Evolutionary conservation across 768 basidiomycete species (phyloP).

Genomic region (Omphalotus guepiniiformis): DNA sequence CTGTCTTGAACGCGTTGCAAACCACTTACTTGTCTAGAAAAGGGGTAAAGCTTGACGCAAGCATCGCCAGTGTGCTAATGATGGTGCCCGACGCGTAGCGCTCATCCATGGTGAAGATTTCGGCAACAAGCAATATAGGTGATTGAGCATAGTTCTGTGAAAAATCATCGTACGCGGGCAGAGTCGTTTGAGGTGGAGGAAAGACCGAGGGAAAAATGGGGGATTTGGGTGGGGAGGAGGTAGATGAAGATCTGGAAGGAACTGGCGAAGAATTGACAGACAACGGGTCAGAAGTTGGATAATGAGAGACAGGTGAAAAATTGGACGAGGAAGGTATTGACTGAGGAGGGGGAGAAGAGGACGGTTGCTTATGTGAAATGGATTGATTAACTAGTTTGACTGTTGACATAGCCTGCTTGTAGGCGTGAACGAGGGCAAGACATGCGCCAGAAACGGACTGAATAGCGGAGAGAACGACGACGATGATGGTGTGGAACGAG

Average conservation of each 20-base stretch:
- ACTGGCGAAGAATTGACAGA: constrained; percentile 9
- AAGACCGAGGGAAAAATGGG: constrained; percentile 9
- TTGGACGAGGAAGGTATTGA: not conserved
- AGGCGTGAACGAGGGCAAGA: constrained; percentile 62
- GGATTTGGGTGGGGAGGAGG: constrained; percentile 15
- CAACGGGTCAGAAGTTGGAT: constrained; percentile 5
- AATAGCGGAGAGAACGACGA: constrained; percentile 70
- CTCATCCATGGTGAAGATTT: constrained; percentile 43
- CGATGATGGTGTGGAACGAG: constrained; percentile 48
- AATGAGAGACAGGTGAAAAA: not conserved
- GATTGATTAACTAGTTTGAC: constrained; percentile 62
- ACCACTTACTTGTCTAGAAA: constrained; percentile 56
- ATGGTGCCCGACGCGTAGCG: constrained; percentile 46
- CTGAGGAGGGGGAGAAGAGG: constrained; percentile 14
- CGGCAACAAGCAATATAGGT: constrained; percentile 41
- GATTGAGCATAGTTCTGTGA: constrained; percentile 35
- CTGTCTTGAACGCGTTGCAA: not conserved
- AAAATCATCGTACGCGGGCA: not conserved
- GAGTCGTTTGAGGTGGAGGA: not conserved
- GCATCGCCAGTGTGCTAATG: constrained; percentile 41
- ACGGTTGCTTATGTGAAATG: constrained; percentile 5
- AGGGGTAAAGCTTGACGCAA: constrained; percentile 41
- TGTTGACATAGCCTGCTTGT: constrained; percentile 59
- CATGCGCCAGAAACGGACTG: constrained; percentile 68
- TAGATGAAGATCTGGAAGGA: constrained; percentile 23